Conservation (phyloP, 2,329 filamentous ascomycete species). For the Cladophialophora yegresii region DNA sequence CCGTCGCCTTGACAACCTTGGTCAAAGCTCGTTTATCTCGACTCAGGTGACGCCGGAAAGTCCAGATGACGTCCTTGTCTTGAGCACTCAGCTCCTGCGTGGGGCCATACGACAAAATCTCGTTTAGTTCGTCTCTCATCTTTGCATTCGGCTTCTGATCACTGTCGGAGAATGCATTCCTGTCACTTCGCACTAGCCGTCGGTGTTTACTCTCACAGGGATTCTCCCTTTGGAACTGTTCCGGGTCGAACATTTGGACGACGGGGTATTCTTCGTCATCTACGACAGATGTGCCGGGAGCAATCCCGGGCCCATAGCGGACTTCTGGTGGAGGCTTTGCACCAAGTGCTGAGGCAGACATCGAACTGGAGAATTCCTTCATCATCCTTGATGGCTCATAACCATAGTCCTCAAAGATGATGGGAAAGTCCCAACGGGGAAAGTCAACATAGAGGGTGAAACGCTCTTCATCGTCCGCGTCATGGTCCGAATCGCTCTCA, state of each 20-base stretch:
- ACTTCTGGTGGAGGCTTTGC: conserved; percentile 83
- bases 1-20: conserved; percentile 97
- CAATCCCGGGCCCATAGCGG: conserved; percentile 85
- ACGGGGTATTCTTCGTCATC: conserved; percentile 58
- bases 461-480: conserved; percentile 58
- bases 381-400: conserved; percentile 85
- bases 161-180: conserved; percentile 90
- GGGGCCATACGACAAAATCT: conserved; percentile 87
- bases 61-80: conserved; percentile 96
- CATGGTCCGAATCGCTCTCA: conserved; percentile 42
- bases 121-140: conserved; percentile 88
- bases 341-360: conserved; percentile 67
- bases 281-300: conserved; percentile 59
- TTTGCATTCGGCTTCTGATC: conserved; percentile 96
- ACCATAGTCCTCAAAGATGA: conserved; percentile 92
- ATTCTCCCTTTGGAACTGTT: conserved; percentile 85
- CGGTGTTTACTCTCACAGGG: conserved; percentile 95
- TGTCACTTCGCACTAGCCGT: conserved; percentile 83
- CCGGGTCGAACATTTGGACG: conserved; percentile 88
- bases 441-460: conserved; percentile 90
- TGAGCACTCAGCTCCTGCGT: conserved; percentile 84
- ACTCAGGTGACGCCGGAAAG: conserved; percentile 91
- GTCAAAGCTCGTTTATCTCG: conserved; percentile 89
- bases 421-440: conserved; percentile 89
- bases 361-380: conserved; percentile 64